Base-by-base conservation (phyloP, 2,329 filamentous ascomycete genomes). In the Clarireedia homoeocarpa region DNA sequence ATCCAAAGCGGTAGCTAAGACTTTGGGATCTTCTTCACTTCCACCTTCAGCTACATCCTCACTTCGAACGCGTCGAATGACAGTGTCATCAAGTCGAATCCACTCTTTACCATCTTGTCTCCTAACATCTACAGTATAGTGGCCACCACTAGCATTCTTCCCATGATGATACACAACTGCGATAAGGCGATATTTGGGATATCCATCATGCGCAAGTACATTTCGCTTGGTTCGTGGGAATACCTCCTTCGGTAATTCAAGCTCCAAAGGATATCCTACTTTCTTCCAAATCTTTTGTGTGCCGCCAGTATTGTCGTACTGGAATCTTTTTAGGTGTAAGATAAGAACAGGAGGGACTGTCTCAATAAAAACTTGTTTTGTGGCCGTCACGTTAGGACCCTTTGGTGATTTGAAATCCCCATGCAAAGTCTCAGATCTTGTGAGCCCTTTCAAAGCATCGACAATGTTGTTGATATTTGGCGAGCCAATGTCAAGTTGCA, bases 271-370 rank as follows among this genome's bases (percentile, higher is more conserved):
- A 67, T 99, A 99, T 20, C 91, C 92, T 57, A 99, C 80, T 75
- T 92, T 95, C 76, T 97, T 99, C 89, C 92, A 96, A 61, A 97
- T 95, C 77, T 99, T 99, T 67, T 96, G 87, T 0, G 91, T 95
- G 24, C 91, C 91, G 46, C 86, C 88, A 57, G 86, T 82, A 59
- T 85, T 89, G 66, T 97, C 91, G 66, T 96, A 97, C 66, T 96
- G 90, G 77, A 99, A 99, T 46, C 94, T 89, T 75, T 99, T 99
- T 44, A 99, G 79, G 68, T 99, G 94, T 7, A 99, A 80, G 53
- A 97, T 95, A 12, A 99, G 80, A 4, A 97, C 89, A 0, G 91
- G 89, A 0, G 94, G 94, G 15, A 97, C 77, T 1, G 84, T 89
- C 66, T 97, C 92, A 60, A 99, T 95, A 64, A 95, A 91, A 2